Percentiles rank a stretch among this genome's conserved stretches.
These are phyloP conservation scores for Pseudopithomyces maydicus DNA, from an alignment of 2,329 filamentous ascomycete species.

Conservation along the genomic window DNA sequence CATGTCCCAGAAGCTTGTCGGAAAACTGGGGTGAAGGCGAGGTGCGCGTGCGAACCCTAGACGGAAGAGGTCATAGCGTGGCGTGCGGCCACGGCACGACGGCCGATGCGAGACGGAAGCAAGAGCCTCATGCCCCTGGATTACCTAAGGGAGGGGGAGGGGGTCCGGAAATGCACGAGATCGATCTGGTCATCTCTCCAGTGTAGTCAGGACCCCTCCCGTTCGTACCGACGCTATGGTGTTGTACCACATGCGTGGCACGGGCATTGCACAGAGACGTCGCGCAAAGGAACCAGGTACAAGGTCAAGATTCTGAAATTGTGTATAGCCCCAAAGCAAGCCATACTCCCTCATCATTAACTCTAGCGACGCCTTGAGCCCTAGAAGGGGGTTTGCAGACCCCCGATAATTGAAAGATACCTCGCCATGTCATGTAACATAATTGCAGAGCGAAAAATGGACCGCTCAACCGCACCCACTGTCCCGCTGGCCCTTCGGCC, in stretches of 20 bases:
- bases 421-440: constrained; percentile 3
- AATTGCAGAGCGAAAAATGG: constrained; percentile 1
- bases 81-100: background rate
- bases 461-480: background rate
- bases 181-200: background rate
- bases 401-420: background rate
- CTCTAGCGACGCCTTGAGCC: constrained; percentile 40
- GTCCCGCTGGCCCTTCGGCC: background rate
- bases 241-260: background rate
- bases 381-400: constrained; percentile 7
- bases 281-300: background rate
- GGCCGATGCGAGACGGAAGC: background rate
- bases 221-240: background rate
- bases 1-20: background rate
- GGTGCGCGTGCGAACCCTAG: background rate
- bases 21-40: background rate
- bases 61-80: background rate
- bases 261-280: background rate
- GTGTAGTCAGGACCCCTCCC: background rate
- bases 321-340: background rate
- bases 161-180: background rate
- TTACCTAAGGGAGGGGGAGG: constrained; percentile 8
- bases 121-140: constrained; percentile 7
- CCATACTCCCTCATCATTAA: constrained; percentile 16
- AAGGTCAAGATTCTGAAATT: background rate